phyloP scores from a whole-genome alignment of 2,329 filamentous ascomycete species.

The Aspergillus proliferans region DNA sequence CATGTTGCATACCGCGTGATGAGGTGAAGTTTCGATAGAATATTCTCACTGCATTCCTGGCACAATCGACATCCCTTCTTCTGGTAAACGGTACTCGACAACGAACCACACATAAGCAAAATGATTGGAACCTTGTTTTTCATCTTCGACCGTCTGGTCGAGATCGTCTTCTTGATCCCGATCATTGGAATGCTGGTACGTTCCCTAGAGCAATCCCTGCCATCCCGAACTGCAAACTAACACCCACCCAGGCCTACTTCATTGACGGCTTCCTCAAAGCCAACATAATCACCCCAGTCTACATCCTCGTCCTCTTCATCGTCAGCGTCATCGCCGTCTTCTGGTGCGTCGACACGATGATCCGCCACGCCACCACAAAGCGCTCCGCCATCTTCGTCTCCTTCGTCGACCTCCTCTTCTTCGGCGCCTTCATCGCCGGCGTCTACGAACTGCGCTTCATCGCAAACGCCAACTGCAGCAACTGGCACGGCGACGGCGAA shows the following conservation, averaged over 20 bases:
- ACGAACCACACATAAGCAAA: conserved; percentile 16
- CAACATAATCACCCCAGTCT: conserved; percentile 54
- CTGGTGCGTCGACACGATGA: conserved; percentile 56
- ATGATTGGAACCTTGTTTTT: conserved; percentile 54
- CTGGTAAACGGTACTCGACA: conserved; percentile 1
- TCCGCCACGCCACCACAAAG: conserved; percentile 54
- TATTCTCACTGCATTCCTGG: no score
- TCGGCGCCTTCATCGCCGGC: conserved; percentile 57
- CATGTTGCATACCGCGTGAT: neutral
- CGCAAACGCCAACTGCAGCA: conserved; percentile 59
- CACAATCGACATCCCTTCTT: conserved; percentile 4
- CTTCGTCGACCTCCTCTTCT: conserved; percentile 56
- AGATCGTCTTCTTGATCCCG: conserved; percentile 58
- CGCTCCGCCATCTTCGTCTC: conserved; percentile 56
- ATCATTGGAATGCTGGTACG: conserved; percentile 56
- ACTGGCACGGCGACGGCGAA: conserved; percentile 49
- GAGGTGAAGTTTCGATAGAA: neutral
- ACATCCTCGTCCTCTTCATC: conserved; percentile 60
- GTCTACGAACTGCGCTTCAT: conserved; percentile 55
- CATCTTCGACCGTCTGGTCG: conserved; percentile 54
- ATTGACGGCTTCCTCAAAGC: conserved; percentile 53
- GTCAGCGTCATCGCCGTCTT: conserved; percentile 55
- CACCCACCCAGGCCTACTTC: conserved; percentile 47
- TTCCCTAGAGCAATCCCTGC: neutral
- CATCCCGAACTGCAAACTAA: neutral